A percentile compares a stretch with the other conserved stretches of the same genome.
Evolutionary conservation across 1,139 yeast genomes (phyloP).

Genomic region (Yamadazyma dendronema): DNA sequence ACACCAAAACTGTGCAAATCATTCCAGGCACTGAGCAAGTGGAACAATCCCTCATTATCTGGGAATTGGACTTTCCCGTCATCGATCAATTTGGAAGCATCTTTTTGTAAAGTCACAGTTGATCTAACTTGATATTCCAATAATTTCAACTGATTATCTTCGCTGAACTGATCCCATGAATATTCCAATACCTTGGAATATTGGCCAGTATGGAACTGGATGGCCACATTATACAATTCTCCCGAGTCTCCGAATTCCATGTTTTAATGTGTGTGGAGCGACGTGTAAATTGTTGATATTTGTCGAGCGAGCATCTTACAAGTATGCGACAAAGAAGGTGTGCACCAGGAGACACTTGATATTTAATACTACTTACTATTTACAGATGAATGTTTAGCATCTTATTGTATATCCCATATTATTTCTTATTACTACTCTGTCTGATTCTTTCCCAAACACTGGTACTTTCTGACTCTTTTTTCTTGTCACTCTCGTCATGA

Average conservation of each 20-base stretch:
- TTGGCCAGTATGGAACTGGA: conserved; percentile 49
- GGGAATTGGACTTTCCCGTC: conserved; percentile 35
- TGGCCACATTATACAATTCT: conserved; percentile 43
- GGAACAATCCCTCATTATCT: conserved; percentile 37
- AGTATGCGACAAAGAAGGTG: too few species aligned
- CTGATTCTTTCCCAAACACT: conserved; percentile 7
- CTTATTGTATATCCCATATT: too few species aligned
- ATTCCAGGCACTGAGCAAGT: conserved; percentile 42
- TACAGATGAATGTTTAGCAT: too few species aligned
- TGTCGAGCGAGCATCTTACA: too few species aligned
- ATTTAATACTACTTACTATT: too few species aligned
- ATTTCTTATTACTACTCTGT: neutral
- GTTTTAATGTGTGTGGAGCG: conserved; percentile 1
- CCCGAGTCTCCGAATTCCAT: conserved; percentile 45
- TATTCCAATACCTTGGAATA: conserved; percentile 37
- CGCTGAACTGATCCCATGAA: conserved; percentile 33
- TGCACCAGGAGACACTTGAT: too few species aligned
- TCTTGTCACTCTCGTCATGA: too few species aligned
- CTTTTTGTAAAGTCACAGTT: conserved; percentile 36
- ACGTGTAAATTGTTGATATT: too few species aligned
- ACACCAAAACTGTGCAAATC: conserved; percentile 44
- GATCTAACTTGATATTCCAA: conserved; percentile 46
- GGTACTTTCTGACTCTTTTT: too few species aligned
- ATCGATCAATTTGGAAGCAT: conserved; percentile 42
- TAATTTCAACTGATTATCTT: conserved; percentile 38